Base-by-base conservation (phyloP, 179 eudicot species). In the Spergularia azorica region DNA sequence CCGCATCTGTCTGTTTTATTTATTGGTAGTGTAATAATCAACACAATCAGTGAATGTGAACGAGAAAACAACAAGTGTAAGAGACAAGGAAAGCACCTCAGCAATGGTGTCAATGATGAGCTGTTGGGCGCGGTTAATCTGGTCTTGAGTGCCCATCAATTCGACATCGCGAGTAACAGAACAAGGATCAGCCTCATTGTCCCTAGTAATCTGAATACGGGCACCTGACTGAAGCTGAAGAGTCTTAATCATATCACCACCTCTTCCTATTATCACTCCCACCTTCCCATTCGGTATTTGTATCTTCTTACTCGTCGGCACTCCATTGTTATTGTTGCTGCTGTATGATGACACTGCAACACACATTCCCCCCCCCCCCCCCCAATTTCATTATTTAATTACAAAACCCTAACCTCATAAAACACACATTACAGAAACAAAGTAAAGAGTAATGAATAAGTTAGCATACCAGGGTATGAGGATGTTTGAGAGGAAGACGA, bases 191-290 rank as follows among this genome's bases (percentile, higher is more conserved):
- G 97, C 95, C 79, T 95, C 97, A 71, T 87, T 79, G 79, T 95
- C 98, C 64, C 97, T 83, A n/a, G 98, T 91, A 46, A 93, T 92
- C 86, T 95, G 98, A 68, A 95, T 93, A 84, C 86, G 86, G 11
- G 98, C 97, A 54, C 97, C 98, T 9, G 98, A 95, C 15, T 88
- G 90, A 36, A 78, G 78, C 76, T 95, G 98, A 75, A 95, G 93
- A 61, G 88, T 89, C 81, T 95, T 93, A 46, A 95, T 95, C 79
- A 92, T 93, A 70, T 95, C 98, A 16, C 96, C 96, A 11, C 87
- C 91, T 77, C 90, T 86, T 3, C 97, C 97, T 67, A 95, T 95
- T 58, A 95, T 95, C 66, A 95, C 95, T 66, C 98, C 98, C 63
- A 95, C 98, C 87, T 92, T 91, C 6, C 88, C 96, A 85, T 90